Conservation (phyloP, 495 filamentous ascomycete genomes). For the Aspergillus affinis region DNA sequence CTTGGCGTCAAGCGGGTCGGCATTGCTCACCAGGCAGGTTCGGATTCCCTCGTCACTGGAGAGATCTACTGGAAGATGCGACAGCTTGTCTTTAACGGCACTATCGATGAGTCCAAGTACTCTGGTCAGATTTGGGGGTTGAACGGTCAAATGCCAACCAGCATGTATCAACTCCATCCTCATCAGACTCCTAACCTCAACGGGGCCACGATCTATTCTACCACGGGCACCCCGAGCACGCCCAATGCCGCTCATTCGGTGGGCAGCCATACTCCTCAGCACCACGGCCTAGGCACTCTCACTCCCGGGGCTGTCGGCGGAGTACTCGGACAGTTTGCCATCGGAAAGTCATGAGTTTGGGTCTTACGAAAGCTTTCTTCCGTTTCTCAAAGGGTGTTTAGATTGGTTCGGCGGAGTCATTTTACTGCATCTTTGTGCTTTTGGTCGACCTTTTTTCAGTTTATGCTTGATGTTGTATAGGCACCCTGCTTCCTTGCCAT, state of each 20-base stretch:
- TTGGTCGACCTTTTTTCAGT: constrained; percentile 10
- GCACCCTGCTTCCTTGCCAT: constrained; percentile 2
- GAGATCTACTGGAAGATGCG: constrained; percentile 89
- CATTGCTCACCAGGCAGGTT: constrained; percentile 84
- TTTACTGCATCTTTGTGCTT: constrained; percentile 16
- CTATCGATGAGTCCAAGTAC: constrained; percentile 70
- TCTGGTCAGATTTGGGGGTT: constrained; percentile 88
- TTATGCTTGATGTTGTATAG: constrained; percentile 16
- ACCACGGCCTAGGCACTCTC: constrained; percentile 52
- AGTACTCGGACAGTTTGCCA: constrained; percentile 47
- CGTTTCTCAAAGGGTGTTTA: constrained; percentile 12
- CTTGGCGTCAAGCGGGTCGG: constrained; percentile 86
- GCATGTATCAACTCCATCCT: constrained; percentile 45
- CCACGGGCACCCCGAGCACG: constrained; percentile 67
- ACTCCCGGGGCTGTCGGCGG: constrained; percentile 70
- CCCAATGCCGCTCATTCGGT: constrained; percentile 58
- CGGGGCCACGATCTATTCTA: constrained; percentile 55
- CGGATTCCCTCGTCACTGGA: constrained; percentile 87
- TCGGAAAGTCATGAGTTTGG: constrained; percentile 39
- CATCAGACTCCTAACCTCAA: constrained; percentile 56
- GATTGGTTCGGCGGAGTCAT: constrained; percentile 29
- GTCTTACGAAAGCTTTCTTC: constrained; percentile 1
- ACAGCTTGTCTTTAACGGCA: constrained; percentile 80
- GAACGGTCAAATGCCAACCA: constrained; percentile 56
- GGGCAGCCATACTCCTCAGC: constrained; percentile 58